A percentile compares a stretch with the other conserved stretches of the same genome.
These are phyloP conservation scores for Lachancea sp. DNA, from an alignment of 805 yeast genomes.

Conservation along the genomic window DNA sequence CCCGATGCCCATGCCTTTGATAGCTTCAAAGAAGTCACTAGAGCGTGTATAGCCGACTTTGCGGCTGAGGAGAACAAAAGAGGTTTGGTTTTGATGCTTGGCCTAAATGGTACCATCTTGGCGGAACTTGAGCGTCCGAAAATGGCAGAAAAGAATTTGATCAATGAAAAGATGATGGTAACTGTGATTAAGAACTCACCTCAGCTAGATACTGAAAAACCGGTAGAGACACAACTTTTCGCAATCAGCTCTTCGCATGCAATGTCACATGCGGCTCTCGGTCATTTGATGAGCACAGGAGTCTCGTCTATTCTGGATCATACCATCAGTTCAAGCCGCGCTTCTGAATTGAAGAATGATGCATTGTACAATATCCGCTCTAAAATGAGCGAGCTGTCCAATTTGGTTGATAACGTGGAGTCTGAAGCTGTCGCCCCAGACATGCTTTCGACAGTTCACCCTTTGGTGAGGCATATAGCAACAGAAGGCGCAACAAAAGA, in stretches of 20 bases:
- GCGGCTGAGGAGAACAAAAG: slow-evolving; percentile 6
- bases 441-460: slow-evolving; percentile 46
- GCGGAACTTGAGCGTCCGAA: background rate
- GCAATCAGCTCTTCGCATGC: slow-evolving; percentile 32
- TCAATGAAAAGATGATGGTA: slow-evolving; percentile 26
- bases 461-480: slow-evolving; percentile 39
- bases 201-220: slow-evolving; percentile 13
- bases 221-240: slow-evolving; percentile 33
- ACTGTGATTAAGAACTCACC: slow-evolving; percentile 37
- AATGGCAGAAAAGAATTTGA: no score
- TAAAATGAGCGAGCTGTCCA: slow-evolving; percentile 60
- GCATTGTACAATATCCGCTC: slow-evolving; percentile 45
- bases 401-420: slow-evolving; percentile 61
- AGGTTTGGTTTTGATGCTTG: background rate
- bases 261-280: slow-evolving; percentile 42
- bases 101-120: background rate
- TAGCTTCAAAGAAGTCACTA: background rate
- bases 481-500: slow-evolving; percentile 28
- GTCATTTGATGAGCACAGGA: slow-evolving; percentile 55
- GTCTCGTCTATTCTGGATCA: slow-evolving; percentile 65
- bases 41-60: background rate
- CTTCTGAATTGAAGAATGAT: slow-evolving; percentile 22
- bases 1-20: background rate
- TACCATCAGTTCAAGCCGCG: slow-evolving; percentile 1
- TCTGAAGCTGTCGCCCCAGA: slow-evolving; percentile 66